phyloP scores from a whole-genome alignment of 768 basidiomycete species.

The Russula lepida region DNA sequence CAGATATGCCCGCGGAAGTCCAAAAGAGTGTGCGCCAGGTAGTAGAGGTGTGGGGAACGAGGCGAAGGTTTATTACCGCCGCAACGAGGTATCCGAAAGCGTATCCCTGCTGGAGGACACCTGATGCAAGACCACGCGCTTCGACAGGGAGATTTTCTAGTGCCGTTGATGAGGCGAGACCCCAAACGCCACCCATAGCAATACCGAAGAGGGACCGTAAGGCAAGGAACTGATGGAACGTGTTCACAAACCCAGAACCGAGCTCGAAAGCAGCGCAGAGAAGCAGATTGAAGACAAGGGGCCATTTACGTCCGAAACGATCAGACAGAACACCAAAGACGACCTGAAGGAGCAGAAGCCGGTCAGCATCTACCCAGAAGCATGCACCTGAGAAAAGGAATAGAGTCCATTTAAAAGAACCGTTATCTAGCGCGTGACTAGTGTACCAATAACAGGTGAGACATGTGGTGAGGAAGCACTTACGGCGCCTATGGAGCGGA shows the following conservation, averaged over 20 bases:
- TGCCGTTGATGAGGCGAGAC: slow-evolving; percentile 68
- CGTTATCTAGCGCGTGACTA: background rate
- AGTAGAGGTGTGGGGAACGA: slow-evolving; percentile 34
- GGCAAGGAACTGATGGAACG: slow-evolving; percentile 73
- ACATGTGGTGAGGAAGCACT: slow-evolving; percentile 21
- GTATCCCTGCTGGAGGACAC: slow-evolving; percentile 85
- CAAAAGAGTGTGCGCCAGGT: slow-evolving; percentile 79
- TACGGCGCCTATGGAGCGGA: slow-evolving; percentile 72
- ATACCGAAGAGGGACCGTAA: slow-evolving; percentile 79
- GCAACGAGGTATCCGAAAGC: slow-evolving; percentile 84
- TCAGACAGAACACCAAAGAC: slow-evolving; percentile 81
- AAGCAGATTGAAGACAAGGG: slow-evolving; percentile 67
- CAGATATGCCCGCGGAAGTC: slow-evolving; percentile 63
- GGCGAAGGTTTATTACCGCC: slow-evolving; percentile 69
- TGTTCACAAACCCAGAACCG: slow-evolving; percentile 71
- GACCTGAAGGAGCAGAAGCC: slow-evolving; percentile 28
- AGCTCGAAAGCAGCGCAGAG: slow-evolving; percentile 70
- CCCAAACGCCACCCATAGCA: slow-evolving; percentile 89
- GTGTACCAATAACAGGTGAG: background rate
- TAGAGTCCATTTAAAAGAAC: background rate
- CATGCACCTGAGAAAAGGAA: background rate
- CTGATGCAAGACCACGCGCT: slow-evolving; percentile 78
- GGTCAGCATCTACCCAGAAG: background rate
- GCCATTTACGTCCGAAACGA: slow-evolving; percentile 92
- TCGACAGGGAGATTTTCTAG: slow-evolving; percentile 87